Conservation (phyloP, 208 protist genomes). For the Entamoeba moshkovskii region DNA sequence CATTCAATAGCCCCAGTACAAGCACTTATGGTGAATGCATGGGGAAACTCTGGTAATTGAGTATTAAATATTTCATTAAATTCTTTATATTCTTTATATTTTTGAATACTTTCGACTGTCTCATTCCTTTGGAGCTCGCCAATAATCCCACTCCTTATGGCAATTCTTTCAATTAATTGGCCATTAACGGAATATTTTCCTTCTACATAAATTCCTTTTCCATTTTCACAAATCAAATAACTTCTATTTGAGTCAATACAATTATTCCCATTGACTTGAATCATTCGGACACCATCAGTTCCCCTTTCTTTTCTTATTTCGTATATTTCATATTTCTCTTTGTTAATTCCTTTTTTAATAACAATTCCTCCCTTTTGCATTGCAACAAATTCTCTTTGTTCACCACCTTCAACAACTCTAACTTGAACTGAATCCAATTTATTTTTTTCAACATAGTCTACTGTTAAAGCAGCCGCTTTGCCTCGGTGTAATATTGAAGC, state of each 20-base stretch:
- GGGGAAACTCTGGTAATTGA: neutral
- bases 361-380: neutral
- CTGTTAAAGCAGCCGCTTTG: neutral
- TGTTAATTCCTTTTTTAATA: neutral
- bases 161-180: neutral
- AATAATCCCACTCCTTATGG: neutral
- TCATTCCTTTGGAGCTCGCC: neutral
- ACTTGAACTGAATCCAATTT: neutral
- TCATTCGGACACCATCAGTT: neutral
- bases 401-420: neutral
- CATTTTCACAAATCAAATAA: neutral
- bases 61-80: neutral
- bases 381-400: neutral
- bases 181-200: neutral
- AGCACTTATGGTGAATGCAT: neutral
- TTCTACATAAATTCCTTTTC: neutral
- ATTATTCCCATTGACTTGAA: neutral
- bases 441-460: neutral
- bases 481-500: neutral
- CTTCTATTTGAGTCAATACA: neutral
- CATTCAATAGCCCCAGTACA: neutral
- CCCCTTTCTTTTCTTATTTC: neutral
- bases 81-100: neutral
- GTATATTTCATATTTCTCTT: neutral
- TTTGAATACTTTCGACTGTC: too few species aligned